Base-by-base conservation (phyloP, 2,329 filamentous ascomycete species). In the Penicillium concentricum region DNA sequence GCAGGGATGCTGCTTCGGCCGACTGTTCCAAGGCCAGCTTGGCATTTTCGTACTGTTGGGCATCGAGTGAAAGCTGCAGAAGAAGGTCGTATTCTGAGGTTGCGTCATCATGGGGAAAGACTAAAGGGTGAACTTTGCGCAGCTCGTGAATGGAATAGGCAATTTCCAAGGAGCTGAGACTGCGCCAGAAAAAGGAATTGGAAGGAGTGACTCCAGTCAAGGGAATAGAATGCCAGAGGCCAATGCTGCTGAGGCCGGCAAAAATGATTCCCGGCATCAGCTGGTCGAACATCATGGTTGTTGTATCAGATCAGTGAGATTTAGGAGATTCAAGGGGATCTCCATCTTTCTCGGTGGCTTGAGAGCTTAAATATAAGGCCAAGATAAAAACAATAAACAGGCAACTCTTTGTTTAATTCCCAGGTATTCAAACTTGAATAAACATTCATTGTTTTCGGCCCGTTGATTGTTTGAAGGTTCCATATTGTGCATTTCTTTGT, bases 91-190 rank as follows among this genome's bases (percentile, higher is more conserved):
- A 0, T 2, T 26, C 6, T 6, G 48, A 41, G 22, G 16, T 5
- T 18, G 34, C 15, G 8, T 52, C 41, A 15, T 41, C 2, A 10
- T 45, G 0, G 16, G 54, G 12, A 22, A 52, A 56, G 5, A 56
- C 16, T 0, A 15, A 35, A 20, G 41, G 54, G 7, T 46, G 48
- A 0, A 46, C 3, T 13, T 26, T 15, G 26, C 35, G 48, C 15
- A 52, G 15, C 3, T 13, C 5, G 26, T 52, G 26, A n/a, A 56
- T 28, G n/a, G 54, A 30, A 7, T 15, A 43, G 1, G 22, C 54
- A 22, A 56, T 35, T 24, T 56, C 54, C 1, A 56, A n/a, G 28
- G 54, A 56, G 26, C 13, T 28, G 30, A 56, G 10, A 18, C 34
- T n/a, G 4, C 54, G 42, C 48, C 32, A 41, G 2, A 51, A 20